phyloP scores from a whole-genome alignment of 768 basidiomycete species.

The Hebeloma cylindrosporum region DNA sequence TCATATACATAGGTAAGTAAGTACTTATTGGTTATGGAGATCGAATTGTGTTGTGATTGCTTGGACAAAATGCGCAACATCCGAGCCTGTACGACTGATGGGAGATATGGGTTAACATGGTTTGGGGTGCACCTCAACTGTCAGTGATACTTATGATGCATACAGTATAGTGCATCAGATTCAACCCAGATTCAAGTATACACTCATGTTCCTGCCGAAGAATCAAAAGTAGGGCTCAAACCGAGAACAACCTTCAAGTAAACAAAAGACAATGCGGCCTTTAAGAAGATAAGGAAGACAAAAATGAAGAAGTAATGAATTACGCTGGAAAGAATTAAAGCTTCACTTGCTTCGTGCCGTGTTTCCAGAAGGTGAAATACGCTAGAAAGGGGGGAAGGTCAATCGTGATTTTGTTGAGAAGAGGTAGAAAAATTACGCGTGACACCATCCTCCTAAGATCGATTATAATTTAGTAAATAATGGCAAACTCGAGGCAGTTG shows the following conservation, averaged over 20 bases:
- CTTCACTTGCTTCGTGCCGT: constrained; percentile 84
- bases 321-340: constrained; percentile 36
- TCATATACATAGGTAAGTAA: neutral
- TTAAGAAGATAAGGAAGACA: constrained; percentile 13
- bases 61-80: neutral
- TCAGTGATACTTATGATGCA: no score
- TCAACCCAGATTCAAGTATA: no score
- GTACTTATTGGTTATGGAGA: neutral
- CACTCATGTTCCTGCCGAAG: no score
- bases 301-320: constrained; percentile 6
- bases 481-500: neutral
- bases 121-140: no score
- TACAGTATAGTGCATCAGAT: no score
- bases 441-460: constrained; percentile 65
- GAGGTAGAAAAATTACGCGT: constrained; percentile 59
- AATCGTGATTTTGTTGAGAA: constrained; percentile 2
- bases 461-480: neutral
- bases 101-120: no score
- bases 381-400: constrained; percentile 43
- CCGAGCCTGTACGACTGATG: neutral
- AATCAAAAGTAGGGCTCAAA: no score
- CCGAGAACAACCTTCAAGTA: no score
- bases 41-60: neutral
- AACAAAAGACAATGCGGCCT: no score
- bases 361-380: constrained; percentile 95